These are phyloP conservation scores for Leucocoprinus leucothites DNA, from an alignment of 768 basidiomycete species.

Conservation along the genomic window DNA sequence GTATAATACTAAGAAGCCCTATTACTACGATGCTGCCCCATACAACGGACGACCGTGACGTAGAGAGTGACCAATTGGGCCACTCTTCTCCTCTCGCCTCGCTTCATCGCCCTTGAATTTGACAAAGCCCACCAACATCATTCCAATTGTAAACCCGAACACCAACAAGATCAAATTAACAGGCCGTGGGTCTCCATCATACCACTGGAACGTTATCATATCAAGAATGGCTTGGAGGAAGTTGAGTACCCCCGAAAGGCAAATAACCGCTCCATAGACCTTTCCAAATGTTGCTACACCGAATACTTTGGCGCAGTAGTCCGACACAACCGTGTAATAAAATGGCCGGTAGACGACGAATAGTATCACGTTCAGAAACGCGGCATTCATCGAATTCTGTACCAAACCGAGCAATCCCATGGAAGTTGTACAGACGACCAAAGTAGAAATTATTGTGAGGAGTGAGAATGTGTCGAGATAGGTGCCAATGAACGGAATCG, in stretches of 20 bases:
- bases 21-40: too few species aligned
- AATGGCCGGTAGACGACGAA: slow-evolving; percentile 7
- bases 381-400: neutral
- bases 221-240: neutral
- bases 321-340: slow-evolving; percentile 5
- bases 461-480: slow-evolving; percentile 3
- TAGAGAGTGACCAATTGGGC: neutral
- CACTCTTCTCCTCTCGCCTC: neutral
- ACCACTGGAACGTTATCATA: slow-evolving; percentile 1
- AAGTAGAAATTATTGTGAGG: neutral
- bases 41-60: too few species aligned
- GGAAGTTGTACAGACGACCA: slow-evolving; percentile 1
- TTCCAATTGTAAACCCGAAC: neutral
- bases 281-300: slow-evolving; percentile 6
- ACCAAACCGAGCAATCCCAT: slow-evolving; percentile 6
- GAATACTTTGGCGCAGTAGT: slow-evolving; percentile 3
- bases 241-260: neutral
- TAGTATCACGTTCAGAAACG: slow-evolving; percentile 2
- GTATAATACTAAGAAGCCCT: too few species aligned
- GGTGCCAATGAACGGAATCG: slow-evolving; percentile 7
- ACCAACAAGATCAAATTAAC: neutral
- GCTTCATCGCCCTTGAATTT: neutral
- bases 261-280: slow-evolving; percentile 4
- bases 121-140: neutral
- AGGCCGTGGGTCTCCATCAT: slow-evolving; percentile 3